phyloP scores from a whole-genome alignment of 805 yeast genomes.

The Candida maesae region DNA sequence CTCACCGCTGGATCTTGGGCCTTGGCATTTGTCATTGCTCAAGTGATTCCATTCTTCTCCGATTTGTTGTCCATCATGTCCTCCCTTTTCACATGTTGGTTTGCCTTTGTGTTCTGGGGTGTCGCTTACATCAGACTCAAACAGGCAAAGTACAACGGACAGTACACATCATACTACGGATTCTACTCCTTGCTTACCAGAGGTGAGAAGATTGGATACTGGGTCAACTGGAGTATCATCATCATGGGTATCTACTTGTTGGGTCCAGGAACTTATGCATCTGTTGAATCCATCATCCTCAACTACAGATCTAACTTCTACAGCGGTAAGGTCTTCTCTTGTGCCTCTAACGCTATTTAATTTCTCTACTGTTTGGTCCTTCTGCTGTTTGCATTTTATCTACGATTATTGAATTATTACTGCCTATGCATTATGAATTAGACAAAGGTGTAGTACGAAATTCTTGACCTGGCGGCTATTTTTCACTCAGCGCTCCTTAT shows the following conservation, averaged over 20 bases:
- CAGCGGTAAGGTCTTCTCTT: slow-evolving; percentile 45
- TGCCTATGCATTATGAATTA: too few species aligned
- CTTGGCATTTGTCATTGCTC: slow-evolving; percentile 52
- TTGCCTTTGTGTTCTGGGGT: slow-evolving; percentile 60
- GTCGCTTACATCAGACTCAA: slow-evolving; percentile 47
- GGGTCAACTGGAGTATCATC: slow-evolving; percentile 36
- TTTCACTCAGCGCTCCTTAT: too few species aligned
- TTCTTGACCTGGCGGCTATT: too few species aligned
- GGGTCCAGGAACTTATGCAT: slow-evolving; percentile 57
- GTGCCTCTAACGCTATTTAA: slow-evolving; percentile 40
- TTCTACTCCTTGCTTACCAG: slow-evolving; percentile 30
- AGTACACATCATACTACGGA: slow-evolving; percentile 16
- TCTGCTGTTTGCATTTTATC: too few species aligned
- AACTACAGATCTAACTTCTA: slow-evolving; percentile 44
- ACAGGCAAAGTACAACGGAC: slow-evolving; percentile 21
- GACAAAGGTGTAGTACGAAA: too few species aligned
- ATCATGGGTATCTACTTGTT: slow-evolving; percentile 47
- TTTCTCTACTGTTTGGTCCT: not conserved
- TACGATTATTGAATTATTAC: too few species aligned
- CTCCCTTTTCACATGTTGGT: slow-evolving; percentile 60
- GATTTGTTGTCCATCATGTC: slow-evolving; percentile 55
- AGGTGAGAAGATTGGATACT: slow-evolving; percentile 34
- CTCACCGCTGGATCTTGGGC: slow-evolving; percentile 43
- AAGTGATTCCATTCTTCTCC: slow-evolving; percentile 57
- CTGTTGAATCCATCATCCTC: slow-evolving; percentile 46